Evolutionary conservation across 805 yeast genomes (phyloP).

Genomic region (Saccharomyces paradoxus): DNA sequence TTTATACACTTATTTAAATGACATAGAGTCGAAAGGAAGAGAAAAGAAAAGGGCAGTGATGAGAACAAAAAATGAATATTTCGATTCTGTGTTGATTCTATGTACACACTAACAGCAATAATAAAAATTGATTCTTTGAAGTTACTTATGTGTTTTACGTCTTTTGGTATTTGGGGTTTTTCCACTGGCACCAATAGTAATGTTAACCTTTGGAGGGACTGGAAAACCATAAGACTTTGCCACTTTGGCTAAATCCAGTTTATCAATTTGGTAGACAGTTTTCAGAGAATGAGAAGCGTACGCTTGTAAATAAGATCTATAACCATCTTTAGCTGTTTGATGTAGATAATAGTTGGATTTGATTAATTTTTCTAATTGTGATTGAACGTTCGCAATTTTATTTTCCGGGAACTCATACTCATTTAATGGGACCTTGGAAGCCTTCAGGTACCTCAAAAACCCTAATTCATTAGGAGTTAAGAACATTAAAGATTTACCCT

Average conservation of each 20-base stretch:
- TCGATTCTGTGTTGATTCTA: neutral
- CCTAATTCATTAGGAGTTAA: slow-evolving; percentile 91
- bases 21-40: neutral
- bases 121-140: neutral
- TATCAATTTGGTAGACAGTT: slow-evolving; percentile 93
- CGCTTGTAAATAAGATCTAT: slow-evolving; percentile 92
- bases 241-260: slow-evolving; percentile 86
- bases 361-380: slow-evolving; percentile 84
- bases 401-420: slow-evolving; percentile 93
- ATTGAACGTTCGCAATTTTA: slow-evolving; percentile 93
- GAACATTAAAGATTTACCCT: slow-evolving; percentile 92
- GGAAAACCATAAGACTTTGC: slow-evolving; percentile 93
- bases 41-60: neutral
- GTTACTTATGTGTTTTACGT: slow-evolving; percentile 13
- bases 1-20: neutral
- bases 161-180: slow-evolving; percentile 37
- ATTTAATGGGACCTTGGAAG: slow-evolving; percentile 94
- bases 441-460: slow-evolving; percentile 85
- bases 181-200: slow-evolving; percentile 90
- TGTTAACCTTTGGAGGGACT: slow-evolving; percentile 93
- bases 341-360: slow-evolving; percentile 90
- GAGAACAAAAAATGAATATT: neutral
- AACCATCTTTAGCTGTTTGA: slow-evolving; percentile 95
- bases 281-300: slow-evolving; percentile 94
- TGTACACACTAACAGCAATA: neutral